Percentiles rank a stretch among this genome's conserved stretches.
phyloP scores from a whole-genome alignment of 306 rosid species.

The Lotus japonicus region DNA sequence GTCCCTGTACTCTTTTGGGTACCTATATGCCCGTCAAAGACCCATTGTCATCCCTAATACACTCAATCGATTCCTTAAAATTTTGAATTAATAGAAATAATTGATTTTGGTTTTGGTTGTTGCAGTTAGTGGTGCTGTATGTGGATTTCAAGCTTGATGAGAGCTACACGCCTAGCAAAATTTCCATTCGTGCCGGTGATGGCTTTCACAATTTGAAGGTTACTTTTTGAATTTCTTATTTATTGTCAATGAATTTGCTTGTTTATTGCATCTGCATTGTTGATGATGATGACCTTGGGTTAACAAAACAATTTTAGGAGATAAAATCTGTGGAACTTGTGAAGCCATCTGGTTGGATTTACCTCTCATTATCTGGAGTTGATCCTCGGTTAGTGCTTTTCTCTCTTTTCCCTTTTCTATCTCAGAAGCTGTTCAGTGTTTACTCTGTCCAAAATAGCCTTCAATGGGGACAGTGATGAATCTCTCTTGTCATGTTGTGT shows the following conservation, averaged over 20 bases:
- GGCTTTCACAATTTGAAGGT: conserved; percentile 96
- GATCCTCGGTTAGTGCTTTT: conserved; percentile 63
- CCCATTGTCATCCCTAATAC: too few relatives aligned
- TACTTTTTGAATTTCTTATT: not conserved
- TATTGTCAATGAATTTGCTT: too few relatives aligned
- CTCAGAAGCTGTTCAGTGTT: not conserved
- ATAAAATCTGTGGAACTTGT: conserved; percentile 78
- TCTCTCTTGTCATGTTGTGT: not conserved
- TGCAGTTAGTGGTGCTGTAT: conserved; percentile 70
- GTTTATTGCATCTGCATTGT: not conserved
- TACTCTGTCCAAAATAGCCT: not conserved
- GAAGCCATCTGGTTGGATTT: conserved; percentile 90
- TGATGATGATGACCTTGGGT: not conserved
- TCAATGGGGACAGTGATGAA: too few relatives aligned
- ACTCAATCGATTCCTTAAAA: not conserved
- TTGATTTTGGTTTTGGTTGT: not conserved
- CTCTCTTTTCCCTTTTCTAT: not conserved
- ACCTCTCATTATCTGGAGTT: conserved; percentile 69
- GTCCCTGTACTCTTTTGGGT: too few relatives aligned
- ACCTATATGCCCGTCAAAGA: too few relatives aligned
- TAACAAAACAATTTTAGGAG: conserved; percentile 46
- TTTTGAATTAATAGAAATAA: not conserved
- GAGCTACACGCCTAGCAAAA: conserved; percentile 85
- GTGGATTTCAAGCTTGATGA: conserved; percentile 93
- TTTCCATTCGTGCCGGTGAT: conserved; percentile 82